These are phyloP conservation scores for Nepenthes gracilis DNA, from an alignment of 148 eudicot genomes.

Conservation along the genomic window DNA sequence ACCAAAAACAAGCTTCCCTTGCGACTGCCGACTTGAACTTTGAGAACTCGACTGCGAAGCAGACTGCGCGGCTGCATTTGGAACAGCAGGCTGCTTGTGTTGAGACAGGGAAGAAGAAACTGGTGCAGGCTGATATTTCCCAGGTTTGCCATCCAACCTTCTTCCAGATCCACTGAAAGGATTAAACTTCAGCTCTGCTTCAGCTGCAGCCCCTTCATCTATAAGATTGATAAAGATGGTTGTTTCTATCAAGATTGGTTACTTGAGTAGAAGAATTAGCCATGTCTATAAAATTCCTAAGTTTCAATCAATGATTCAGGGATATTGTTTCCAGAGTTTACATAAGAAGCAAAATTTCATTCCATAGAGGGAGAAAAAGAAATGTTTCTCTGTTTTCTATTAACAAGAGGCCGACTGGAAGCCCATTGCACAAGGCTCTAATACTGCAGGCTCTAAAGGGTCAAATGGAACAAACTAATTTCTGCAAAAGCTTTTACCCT, in stretches of 20 bases:
- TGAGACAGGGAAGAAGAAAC: conserved; percentile 35
- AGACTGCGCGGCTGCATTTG: conserved; percentile 26
- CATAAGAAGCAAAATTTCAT: no score
- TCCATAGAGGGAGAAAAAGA: no score
- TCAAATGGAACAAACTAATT: no score
- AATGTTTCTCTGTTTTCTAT: no score
- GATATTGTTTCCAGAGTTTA: no score
- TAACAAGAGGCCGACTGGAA: no score
- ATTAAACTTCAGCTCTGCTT: conserved; percentile 68
- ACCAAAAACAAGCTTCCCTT: conserved; percentile 90
- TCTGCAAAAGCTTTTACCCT: no score
- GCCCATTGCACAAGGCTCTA: no score
- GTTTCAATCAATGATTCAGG: neutral
- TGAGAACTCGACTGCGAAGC: conserved; percentile 55
- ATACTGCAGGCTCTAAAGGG: no score
- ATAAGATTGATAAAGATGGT: conserved; percentile 7
- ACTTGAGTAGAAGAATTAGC: neutral
- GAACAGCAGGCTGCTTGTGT: conserved; percentile 35
- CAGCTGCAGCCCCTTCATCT: conserved; percentile 49
- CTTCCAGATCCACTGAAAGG: conserved; percentile 69
- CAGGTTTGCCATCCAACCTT: conserved; percentile 76
- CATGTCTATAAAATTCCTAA: neutral
- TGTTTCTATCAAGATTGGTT: neutral
- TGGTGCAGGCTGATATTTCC: conserved; percentile 33
- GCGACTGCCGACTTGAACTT: conserved; percentile 46